These are phyloP conservation scores for Ballota nigra DNA, from an alignment of 257 asterid species.

Conservation along the genomic window DNA sequence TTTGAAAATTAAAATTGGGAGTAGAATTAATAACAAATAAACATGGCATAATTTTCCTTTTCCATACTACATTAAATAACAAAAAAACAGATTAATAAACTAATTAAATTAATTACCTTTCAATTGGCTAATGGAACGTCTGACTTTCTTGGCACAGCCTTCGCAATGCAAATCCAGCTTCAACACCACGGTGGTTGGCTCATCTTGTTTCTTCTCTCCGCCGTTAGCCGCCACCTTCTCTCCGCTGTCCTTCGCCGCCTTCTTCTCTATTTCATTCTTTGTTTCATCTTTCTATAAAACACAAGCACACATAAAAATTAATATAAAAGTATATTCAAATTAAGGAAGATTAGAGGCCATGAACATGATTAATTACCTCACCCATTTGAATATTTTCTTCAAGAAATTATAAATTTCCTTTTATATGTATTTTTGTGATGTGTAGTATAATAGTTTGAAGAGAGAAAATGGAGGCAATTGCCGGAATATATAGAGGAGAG, in stretches of 20 bases:
- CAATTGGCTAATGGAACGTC: constrained; percentile 48
- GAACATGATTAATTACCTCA: constrained; percentile 49
- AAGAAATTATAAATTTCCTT: not conserved
- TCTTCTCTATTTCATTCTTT: constrained; percentile 43
- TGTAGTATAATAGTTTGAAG: constrained; percentile 45
- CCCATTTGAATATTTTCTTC: constrained; percentile 41
- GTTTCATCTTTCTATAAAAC: constrained; percentile 43
- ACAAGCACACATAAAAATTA: not conserved
- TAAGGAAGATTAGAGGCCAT: not conserved
- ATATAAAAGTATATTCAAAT: not conserved
- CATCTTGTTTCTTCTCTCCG: constrained; percentile 41
- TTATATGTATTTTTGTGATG: not conserved
- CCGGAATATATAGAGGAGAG: constrained; percentile 43
- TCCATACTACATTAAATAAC: too few species aligned
- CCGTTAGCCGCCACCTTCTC: constrained; percentile 29
- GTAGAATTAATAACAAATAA: too few species aligned
- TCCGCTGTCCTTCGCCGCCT: constrained; percentile 28
- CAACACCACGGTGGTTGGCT: constrained; percentile 44
- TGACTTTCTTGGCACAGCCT: constrained; percentile 92
- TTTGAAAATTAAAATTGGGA: too few species aligned
- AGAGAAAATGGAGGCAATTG: constrained; percentile 54
- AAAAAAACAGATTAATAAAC: too few species aligned
- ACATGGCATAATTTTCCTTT: too few species aligned
- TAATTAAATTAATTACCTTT: constrained; percentile 39
- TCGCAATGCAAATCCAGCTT: constrained; percentile 87